Base-by-base conservation (phyloP, 495 filamentous ascomycete species). In the Hyaloscypha bicolor region DNA sequence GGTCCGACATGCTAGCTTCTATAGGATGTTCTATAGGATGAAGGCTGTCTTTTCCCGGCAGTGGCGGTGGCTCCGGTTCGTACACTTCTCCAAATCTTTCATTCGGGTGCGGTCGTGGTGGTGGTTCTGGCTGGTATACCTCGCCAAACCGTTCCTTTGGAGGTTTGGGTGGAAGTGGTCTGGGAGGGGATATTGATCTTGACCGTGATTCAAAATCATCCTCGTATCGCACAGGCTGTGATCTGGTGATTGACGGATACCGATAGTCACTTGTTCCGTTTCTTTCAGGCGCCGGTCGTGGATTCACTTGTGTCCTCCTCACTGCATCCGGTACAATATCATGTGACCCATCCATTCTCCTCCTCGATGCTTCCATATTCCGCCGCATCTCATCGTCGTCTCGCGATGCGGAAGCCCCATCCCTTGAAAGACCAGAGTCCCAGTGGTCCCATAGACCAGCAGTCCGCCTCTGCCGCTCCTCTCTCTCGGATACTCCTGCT, bases 361-460 rank as follows among this genome's bases (percentile, higher is more conserved):
- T 74, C 52, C 83, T 73, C 2, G 80, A 77, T 2, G 72, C 79
- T 64, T 81, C 79, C 82, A 87, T 86, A 62, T 85, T 77, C 30
- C 74, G 68, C 16, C 78, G 79, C 37, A 84, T 79, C 6, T 81
- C 76, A 12, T 80, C 77, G n/a, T 86, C 83, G 21, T 66, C 64
- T 25, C 37, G 56, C 29, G 66, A 52, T 65, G 68, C 55, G 25
- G 66, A 52, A 64, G 68, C 59, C 6, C 52, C 67, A 67, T 74
- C 61, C 37, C 61, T 67, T 1, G 72, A 65, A 16, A 72, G 35
- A 12, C 60, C 70, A 48, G 63, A 22, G 39, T 73, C 71, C 86
- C 86, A 88, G 45, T 85, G 82, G 19, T 85, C 86, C 88, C 88
- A 92, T 31, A 88, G 75, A 0, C 89, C 87, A 2, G 85, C 87